Conservation (phyloP, 2,329 filamentous ascomycete species). For the Fusarium piperis region DNA sequence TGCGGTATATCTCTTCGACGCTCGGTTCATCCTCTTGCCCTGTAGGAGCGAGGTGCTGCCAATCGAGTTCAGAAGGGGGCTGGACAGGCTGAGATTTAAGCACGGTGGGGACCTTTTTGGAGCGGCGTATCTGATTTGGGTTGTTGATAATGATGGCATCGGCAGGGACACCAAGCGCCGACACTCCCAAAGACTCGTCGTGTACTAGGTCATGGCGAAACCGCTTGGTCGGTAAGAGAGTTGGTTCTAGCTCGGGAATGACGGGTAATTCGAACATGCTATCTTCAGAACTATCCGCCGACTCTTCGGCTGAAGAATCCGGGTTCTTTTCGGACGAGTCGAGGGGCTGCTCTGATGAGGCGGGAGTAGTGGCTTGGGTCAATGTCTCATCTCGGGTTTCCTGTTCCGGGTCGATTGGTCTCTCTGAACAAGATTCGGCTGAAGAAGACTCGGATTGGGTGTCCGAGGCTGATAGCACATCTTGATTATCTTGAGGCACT, state of each 20-base stretch:
- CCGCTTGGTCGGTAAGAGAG: neutral
- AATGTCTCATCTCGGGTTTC: neutral
- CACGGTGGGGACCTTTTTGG: slow-evolving; percentile 22
- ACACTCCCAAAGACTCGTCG: slow-evolving; percentile 44
- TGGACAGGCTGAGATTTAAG: slow-evolving; percentile 29
- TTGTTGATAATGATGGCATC: slow-evolving; percentile 60
- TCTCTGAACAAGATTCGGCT: neutral
- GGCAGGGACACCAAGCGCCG: slow-evolving; percentile 50
- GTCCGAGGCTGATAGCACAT: neutral
- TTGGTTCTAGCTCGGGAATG: slow-evolving; percentile 5
- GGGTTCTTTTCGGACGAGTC: neutral
- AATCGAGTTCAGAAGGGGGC: slow-evolving; percentile 37
- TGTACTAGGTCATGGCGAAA: slow-evolving; percentile 43
- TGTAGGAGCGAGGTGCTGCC: slow-evolving; percentile 45
- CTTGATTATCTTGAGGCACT: neutral
- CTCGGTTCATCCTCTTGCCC: slow-evolving; percentile 40
- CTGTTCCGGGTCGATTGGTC: neutral
- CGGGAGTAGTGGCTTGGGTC: neutral
- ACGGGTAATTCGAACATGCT: neutral
- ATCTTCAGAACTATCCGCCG: neutral
- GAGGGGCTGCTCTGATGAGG: neutral
- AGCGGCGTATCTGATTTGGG: slow-evolving; percentile 43
- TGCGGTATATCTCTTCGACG: slow-evolving; percentile 51
- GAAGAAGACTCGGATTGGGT: neutral
- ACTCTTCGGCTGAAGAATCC: neutral